Conservation (phyloP, 2,329 filamentous ascomycete species). For the Fusarium caatingaense region DNA sequence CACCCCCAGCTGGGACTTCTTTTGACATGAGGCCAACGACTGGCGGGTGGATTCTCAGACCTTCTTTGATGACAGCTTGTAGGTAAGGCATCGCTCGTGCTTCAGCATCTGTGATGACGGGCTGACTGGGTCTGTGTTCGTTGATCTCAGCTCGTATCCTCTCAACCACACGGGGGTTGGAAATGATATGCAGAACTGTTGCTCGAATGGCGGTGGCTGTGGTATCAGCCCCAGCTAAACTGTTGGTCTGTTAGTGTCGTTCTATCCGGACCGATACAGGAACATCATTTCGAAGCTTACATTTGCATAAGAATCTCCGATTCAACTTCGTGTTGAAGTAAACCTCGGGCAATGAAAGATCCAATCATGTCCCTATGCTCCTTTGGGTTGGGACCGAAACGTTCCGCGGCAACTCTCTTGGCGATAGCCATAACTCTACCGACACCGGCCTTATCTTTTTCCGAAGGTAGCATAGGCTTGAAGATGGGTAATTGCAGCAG, state of each 20-base stretch:
- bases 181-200: slow-evolving; percentile 64
- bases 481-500: slow-evolving; percentile 55
- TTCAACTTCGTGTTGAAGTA: slow-evolving; percentile 44
- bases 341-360: slow-evolving; percentile 45
- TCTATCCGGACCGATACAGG: not conserved
- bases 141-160: slow-evolving; percentile 54
- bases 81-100: slow-evolving; percentile 56
- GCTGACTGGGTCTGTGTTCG: slow-evolving; percentile 20
- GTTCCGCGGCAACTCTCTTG: slow-evolving; percentile 43
- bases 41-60: slow-evolving; percentile 53
- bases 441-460: slow-evolving; percentile 53
- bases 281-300: not conserved
- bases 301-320: slow-evolving; percentile 46
- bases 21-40: slow-evolving; percentile 53
- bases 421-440: slow-evolving; percentile 57
- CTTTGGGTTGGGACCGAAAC: slow-evolving; percentile 44
- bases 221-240: slow-evolving; percentile 68
- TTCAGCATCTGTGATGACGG: slow-evolving; percentile 49
- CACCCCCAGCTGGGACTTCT: slow-evolving; percentile 47
- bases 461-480: slow-evolving; percentile 55
- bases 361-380: slow-evolving; percentile 48
- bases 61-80: slow-evolving; percentile 63
- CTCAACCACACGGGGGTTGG: slow-evolving; percentile 58
- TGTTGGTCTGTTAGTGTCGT: slow-evolving; percentile 12
- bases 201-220: slow-evolving; percentile 66